A percentile compares a stretch with the other conserved stretches of the same genome.
phyloP scores from a whole-genome alignment of 345 rosid species.

The Citrus maxima region DNA sequence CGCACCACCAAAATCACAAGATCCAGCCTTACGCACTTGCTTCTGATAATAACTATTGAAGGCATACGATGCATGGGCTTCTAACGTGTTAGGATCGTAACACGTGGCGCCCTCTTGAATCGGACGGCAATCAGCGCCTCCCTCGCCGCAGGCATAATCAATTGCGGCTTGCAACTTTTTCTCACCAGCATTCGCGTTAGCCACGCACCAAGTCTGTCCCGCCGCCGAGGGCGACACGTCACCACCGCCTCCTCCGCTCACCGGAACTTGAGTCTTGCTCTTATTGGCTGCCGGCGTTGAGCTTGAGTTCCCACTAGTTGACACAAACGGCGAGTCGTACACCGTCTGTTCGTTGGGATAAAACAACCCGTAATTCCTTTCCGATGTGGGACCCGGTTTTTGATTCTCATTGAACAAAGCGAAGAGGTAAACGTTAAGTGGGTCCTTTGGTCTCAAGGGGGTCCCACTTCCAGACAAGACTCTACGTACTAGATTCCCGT shows the following conservation, averaged over 20 bases:
- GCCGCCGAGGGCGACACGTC: conserved; percentile 11
- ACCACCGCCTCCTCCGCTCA: neutral
- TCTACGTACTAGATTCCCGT: conserved; percentile 69
- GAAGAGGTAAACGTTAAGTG: conserved; percentile 68
- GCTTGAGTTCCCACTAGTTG: too few relatives aligned
- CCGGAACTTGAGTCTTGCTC: conserved; percentile 38
- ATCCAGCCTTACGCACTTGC: conserved; percentile 54
- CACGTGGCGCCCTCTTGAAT: conserved; percentile 76
- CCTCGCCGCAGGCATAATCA: conserved; percentile 86
- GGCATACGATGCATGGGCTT: conserved; percentile 86
- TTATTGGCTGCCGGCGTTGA: conserved; percentile 24
- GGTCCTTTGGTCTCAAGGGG: conserved; percentile 64
- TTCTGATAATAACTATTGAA: conserved; percentile 90
- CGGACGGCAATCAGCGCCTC: conserved; percentile 84
- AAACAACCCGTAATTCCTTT: conserved; percentile 87
- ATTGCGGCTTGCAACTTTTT: conserved; percentile 59
- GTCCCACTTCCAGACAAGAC: conserved; percentile 72
- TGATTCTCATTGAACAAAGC: conserved; percentile 89
- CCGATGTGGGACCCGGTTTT: conserved; percentile 83
- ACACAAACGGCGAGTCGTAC: conserved; percentile 58
- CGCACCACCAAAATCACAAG: conserved; percentile 69
- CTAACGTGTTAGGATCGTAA: conserved; percentile 51
- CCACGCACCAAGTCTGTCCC: conserved; percentile 87
- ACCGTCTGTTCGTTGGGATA: conserved; percentile 76
- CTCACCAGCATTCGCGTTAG: conserved; percentile 36